Percentiles rank a stretch among this genome's conserved stretches.
These are phyloP conservation scores for Plectosphaerella sp. DNA, from an alignment of 2,329 filamentous ascomycete species.

Conservation along the genomic window DNA sequence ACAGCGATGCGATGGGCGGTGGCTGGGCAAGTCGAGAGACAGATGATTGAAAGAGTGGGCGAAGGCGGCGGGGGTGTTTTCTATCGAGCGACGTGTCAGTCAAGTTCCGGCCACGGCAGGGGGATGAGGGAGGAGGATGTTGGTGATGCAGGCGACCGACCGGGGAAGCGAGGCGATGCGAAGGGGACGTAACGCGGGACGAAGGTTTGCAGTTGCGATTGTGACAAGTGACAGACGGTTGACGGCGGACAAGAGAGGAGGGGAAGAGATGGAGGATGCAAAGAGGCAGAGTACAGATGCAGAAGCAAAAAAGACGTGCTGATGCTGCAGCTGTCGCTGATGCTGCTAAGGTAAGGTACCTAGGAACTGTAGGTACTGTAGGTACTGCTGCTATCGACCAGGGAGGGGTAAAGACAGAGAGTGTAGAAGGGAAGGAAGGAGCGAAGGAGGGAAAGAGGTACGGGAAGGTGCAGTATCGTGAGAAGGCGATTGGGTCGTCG, in stretches of 20 bases:
- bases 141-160: not conserved
- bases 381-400: not conserved
- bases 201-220: not conserved
- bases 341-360: no score
- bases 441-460: not conserved
- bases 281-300: no score
- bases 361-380: no score
- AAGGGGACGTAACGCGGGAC: not conserved
- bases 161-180: not conserved
- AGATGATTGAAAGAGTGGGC: not conserved
- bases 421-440: not conserved
- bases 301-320: no score
- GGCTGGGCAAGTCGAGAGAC: not conserved
- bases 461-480: no score
- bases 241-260: not conserved
- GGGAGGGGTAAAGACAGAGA: not conserved
- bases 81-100: not conserved
- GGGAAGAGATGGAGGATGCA: not conserved
- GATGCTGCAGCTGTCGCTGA: no score
- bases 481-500: no score
- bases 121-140: not conserved
- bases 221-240: not conserved
- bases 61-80: not conserved
- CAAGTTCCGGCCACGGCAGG: not conserved
- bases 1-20: not conserved